phyloP scores from a whole-genome alignment of 106 monocot genomes.

The Allium sativum region DNA sequence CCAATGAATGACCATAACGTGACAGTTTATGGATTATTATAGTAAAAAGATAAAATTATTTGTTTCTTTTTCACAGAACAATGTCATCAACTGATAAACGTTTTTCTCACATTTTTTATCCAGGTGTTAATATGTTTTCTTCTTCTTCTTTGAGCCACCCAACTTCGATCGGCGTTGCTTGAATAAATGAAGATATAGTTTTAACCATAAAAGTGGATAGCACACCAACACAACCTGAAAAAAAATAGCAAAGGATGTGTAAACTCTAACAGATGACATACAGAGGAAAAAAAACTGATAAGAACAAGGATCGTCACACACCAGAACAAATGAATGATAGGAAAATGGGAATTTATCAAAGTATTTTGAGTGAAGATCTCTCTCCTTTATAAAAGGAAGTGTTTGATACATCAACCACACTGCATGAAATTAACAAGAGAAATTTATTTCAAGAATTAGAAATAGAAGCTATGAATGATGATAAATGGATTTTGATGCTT shows the following conservation, averaged over 20 bases:
- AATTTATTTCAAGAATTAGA: background rate
- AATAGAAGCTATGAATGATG: background rate
- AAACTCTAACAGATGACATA: too few species aligned
- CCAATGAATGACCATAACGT: too few species aligned
- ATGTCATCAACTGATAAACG: too few species aligned
- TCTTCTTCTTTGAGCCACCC: constrained; percentile 26
- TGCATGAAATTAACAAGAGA: constrained; percentile 16
- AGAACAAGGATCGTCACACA: constrained; percentile 7
- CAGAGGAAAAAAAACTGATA: too few species aligned
- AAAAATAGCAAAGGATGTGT: background rate
- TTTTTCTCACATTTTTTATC: too few species aligned
- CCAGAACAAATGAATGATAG: constrained; percentile 60
- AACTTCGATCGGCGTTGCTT: constrained; percentile 69
- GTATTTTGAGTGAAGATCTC: constrained; percentile 48
- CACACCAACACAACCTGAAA: constrained; percentile 40
- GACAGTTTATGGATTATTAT: too few species aligned
- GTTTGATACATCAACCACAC: constrained; percentile 77
- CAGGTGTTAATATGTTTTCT: background rate
- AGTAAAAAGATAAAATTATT: too few species aligned
- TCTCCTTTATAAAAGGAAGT: constrained; percentile 71
- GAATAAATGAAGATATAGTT: constrained; percentile 73
- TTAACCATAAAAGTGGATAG: constrained; percentile 81
- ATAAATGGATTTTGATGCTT: constrained; percentile 11
- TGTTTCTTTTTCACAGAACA: too few species aligned
- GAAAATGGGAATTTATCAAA: constrained; percentile 42